phyloP scores from a whole-genome alignment of 169 alveolate genomes.

The Plasmodium falciparum region DNA sequence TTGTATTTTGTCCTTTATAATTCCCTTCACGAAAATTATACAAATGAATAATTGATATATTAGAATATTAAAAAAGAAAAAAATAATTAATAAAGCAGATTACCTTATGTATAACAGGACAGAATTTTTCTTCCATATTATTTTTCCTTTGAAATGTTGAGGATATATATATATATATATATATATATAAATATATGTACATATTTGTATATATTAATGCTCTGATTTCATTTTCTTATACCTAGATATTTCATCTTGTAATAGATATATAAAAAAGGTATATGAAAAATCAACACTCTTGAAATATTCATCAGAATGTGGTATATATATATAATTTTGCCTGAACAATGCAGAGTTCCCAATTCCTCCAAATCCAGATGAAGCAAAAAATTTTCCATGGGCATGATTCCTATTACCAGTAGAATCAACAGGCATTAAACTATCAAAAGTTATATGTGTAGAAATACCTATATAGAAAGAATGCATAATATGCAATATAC shows the following conservation, averaged over 20 bases:
- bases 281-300: conserved; percentile 85
- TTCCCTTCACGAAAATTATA: conserved; percentile 79
- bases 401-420: conserved; percentile 90
- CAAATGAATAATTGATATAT: not conserved
- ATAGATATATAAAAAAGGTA: conserved; percentile 84
- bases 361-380: conserved; percentile 91
- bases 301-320: conserved; percentile 81
- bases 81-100: not conserved
- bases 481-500: not conserved
- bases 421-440: conserved; percentile 86
- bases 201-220: not conserved
- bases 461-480: conserved; percentile 82
- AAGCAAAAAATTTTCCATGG: conserved; percentile 87
- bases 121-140: conserved; percentile 76
- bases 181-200: not conserved
- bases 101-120: conserved; percentile 91
- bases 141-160: conserved; percentile 39
- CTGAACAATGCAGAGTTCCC: conserved; percentile 90
- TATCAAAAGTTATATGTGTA: conserved; percentile 87
- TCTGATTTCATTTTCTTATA: conserved; percentile 16
- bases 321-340: conserved; percentile 85
- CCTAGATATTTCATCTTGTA: conserved; percentile 85
- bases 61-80: not conserved
- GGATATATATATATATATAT: not conserved
- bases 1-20: conserved; percentile 82